Evolutionary conservation across 345 rosid genomes (phyloP).

Genomic region (Linum usitatissimum): DNA sequence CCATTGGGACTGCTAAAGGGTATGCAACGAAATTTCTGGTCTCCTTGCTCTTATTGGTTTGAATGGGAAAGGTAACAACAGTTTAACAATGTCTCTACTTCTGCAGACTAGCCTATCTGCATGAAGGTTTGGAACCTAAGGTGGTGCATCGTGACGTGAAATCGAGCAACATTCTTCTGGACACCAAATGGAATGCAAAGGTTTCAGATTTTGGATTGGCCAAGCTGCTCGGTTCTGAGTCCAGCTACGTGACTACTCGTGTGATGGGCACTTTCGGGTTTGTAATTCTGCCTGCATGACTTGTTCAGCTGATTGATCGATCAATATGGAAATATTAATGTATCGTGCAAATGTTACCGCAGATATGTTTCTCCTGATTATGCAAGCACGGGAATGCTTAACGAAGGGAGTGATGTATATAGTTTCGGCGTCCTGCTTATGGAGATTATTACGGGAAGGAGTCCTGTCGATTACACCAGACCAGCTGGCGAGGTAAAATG

Average conservation of each 20-base stretch:
- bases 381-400: too few species aligned
- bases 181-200: slow-evolving; percentile 78
- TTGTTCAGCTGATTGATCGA: not conserved
- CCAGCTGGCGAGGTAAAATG: not conserved
- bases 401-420: too few species aligned
- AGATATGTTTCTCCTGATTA: slow-evolving; percentile 1
- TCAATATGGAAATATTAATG: not conserved
- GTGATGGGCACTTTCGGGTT: slow-evolving; percentile 65
- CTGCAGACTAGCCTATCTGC: slow-evolving; percentile 59
- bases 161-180: slow-evolving; percentile 86
- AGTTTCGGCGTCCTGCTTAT: too few species aligned
- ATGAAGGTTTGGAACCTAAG: slow-evolving; percentile 89
- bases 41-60: slow-evolving; percentile 3
- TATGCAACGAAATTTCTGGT: slow-evolving; percentile 4
- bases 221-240: slow-evolving; percentile 76
- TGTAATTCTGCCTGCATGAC: not conserved
- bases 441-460: too few species aligned
- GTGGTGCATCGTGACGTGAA: slow-evolving; percentile 85
- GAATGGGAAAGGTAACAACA: too few species aligned
- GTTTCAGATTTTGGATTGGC: slow-evolving; percentile 89
- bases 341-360: not conserved
- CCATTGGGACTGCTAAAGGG: slow-evolving; percentile 82
- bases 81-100: slow-evolving; percentile 7
- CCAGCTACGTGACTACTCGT: slow-evolving; percentile 82
- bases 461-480: not conserved